Percentiles rank a stretch among this genome's conserved stretches.
phyloP scores from a whole-genome alignment of 305 asterid genomes.

The Solanum hybrid region DNA sequence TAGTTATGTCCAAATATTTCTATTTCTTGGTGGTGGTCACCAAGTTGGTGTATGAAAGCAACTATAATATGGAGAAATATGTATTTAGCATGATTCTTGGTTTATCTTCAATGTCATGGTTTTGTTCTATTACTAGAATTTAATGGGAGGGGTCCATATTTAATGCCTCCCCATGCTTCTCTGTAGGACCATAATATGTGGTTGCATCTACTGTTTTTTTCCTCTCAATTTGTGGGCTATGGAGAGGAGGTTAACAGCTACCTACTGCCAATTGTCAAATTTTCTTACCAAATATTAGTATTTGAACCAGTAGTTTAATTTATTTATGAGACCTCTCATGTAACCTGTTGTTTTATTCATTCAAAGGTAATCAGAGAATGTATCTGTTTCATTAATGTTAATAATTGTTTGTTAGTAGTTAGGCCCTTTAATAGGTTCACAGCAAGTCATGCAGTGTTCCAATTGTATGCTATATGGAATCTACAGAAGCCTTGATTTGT shows the following conservation, averaged over 20 bases:
- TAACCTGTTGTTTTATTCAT: background rate
- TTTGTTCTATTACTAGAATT: constrained; percentile 32
- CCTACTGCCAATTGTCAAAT: constrained; percentile 7
- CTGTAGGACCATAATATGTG: constrained; percentile 49
- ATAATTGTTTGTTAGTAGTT: background rate
- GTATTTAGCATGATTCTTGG: constrained; percentile 17
- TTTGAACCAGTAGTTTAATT: background rate
- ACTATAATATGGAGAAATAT: constrained; percentile 32
- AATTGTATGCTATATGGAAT: background rate
- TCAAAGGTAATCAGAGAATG: constrained; percentile 4
- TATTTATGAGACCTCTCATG: background rate
- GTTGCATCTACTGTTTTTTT: constrained; percentile 32
- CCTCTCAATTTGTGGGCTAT: constrained; percentile 10
- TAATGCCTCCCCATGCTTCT: constrained; percentile 35
- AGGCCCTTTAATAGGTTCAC: background rate
- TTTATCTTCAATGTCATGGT: constrained; percentile 22
- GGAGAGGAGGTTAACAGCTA: background rate
- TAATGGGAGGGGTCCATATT: constrained; percentile 41
- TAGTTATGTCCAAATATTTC: background rate
- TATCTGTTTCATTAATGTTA: background rate
- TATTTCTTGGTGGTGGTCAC: constrained; percentile 21
- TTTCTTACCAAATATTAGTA: constrained; percentile 6
- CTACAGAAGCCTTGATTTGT: background rate
- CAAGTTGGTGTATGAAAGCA: constrained; percentile 28
- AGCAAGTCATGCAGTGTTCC: background rate